These are phyloP conservation scores for Umbelopsis vinacea DNA, from an alignment of 192 early-diverging fungal species.

Conservation along the genomic window DNA sequence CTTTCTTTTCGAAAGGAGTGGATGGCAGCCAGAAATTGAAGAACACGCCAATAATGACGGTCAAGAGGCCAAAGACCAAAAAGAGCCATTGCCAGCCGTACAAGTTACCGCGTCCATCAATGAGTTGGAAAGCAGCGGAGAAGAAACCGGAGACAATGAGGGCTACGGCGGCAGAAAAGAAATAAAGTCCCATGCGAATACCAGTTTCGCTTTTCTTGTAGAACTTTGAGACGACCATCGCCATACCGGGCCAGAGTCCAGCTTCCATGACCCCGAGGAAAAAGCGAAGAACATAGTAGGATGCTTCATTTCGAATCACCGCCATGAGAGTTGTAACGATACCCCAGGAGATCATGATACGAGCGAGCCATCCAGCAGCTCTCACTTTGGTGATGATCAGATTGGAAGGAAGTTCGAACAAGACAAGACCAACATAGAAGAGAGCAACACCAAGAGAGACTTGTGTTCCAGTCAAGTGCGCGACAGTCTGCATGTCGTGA, in stretches of 20 bases:
- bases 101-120: background rate
- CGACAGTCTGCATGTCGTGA: background rate
- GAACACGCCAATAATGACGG: background rate
- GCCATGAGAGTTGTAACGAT: background rate
- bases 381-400: background rate
- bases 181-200: background rate
- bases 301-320: background rate
- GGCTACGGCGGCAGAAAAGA: background rate
- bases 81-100: constrained; percentile 5
- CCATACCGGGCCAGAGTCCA: constrained; percentile 19
- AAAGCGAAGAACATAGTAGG: constrained; percentile 11
- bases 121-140: constrained; percentile 2
- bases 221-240: background rate
- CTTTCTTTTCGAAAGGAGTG: background rate
- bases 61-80: background rate
- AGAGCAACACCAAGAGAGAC: background rate
- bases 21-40: background rate
- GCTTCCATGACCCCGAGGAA: background rate
- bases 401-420: constrained; percentile 11
- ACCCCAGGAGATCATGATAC: background rate
- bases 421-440: constrained; percentile 1
- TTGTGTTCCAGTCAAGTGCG: background rate
- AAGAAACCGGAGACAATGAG: background rate
- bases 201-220: background rate
- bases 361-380: background rate